Evolutionary conservation across 2,329 filamentous ascomycete genomes (phyloP).

Genomic region (Alternaria hordeiaustralica): DNA sequence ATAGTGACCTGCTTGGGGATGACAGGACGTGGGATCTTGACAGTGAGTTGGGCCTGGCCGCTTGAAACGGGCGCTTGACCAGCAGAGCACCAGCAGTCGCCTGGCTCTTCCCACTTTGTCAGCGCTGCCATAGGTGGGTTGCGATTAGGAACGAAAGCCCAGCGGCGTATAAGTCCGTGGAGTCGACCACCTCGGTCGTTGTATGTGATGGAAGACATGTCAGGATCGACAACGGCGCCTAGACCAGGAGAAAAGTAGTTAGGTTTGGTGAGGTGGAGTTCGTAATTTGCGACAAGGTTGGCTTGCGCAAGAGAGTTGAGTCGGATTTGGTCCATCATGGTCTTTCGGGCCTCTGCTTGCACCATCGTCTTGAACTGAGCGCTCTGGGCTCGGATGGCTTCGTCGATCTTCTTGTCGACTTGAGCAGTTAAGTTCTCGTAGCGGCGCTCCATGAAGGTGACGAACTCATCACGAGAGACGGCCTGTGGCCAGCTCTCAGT

Average conservation of each 20-base stretch:
- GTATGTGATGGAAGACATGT: conserved; percentile 63
- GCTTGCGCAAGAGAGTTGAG: conserved; percentile 40
- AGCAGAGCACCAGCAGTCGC: conserved; percentile 85
- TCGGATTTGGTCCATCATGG: conserved; percentile 40
- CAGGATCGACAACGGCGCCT: conserved; percentile 69
- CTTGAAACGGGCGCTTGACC: conserved; percentile 51
- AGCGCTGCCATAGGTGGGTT: conserved; percentile 65
- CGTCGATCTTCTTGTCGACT: conserved; percentile 34
- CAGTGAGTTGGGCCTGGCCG: conserved; percentile 68
- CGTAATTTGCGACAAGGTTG: conserved; percentile 41
- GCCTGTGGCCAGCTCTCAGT: conserved; percentile 16
- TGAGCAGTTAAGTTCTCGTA: conserved; percentile 27
- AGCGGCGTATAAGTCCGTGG: conserved; percentile 3
- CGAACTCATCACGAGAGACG: conserved; percentile 59
- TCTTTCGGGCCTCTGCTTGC: conserved; percentile 36
- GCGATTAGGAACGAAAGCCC: conserved; percentile 31
- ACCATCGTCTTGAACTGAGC: conserved; percentile 24
- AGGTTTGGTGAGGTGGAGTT: conserved; percentile 53
- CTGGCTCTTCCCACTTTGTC: conserved; percentile 74
- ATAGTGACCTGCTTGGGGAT: conserved; percentile 52
- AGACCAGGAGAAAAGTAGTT: conserved; percentile 75
- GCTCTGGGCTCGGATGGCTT: conserved; percentile 23
- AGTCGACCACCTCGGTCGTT: conserved; percentile 17
- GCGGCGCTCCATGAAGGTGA: conserved; percentile 42
- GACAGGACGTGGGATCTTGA: conserved; percentile 53